These are phyloP conservation scores for Sequoiadendron giganteum DNA, from an alignment of 75 land plant genomes.

Conservation along the genomic window DNA sequence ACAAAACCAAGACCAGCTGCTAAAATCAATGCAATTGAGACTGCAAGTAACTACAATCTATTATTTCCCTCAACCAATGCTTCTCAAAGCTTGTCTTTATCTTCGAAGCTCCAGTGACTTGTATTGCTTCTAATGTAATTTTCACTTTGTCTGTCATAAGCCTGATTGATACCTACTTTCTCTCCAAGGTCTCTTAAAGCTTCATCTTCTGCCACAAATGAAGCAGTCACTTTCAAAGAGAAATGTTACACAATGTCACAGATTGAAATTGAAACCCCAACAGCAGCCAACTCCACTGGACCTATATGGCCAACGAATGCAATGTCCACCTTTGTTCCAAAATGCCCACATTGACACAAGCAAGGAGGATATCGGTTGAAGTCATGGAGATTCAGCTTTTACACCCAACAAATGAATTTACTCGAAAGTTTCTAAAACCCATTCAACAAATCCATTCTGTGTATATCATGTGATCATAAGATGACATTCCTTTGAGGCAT, in stretches of 20 bases:
- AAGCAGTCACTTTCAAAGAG: constrained; percentile 89
- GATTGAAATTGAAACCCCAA: constrained; percentile 89
- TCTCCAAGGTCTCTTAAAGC: constrained; percentile 22
- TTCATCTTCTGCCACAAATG: constrained; percentile 97
- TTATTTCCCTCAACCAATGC: background rate
- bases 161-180: background rate
- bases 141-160: background rate
- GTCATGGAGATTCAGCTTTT: no score
- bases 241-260: constrained; percentile 91
- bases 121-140: background rate
- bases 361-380: no score
- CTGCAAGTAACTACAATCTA: constrained; percentile 65
- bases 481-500: no score
- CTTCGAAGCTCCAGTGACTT: background rate
- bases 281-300: constrained; percentile 87
- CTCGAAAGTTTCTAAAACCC: no score
- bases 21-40: constrained; percentile 81
- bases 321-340: no score
- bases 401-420: no score
- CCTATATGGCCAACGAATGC: no score
- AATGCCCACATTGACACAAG: no score
- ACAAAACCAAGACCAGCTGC: constrained; percentile 74
- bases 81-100: background rate
- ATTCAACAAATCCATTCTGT: no score
- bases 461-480: no score